A percentile compares a stretch with the other conserved stretches of the same genome.
These are phyloP conservation scores for Colletotrichum costaricense DNA, from an alignment of 2,329 filamentous ascomycete genomes.

Conservation along the genomic window DNA sequence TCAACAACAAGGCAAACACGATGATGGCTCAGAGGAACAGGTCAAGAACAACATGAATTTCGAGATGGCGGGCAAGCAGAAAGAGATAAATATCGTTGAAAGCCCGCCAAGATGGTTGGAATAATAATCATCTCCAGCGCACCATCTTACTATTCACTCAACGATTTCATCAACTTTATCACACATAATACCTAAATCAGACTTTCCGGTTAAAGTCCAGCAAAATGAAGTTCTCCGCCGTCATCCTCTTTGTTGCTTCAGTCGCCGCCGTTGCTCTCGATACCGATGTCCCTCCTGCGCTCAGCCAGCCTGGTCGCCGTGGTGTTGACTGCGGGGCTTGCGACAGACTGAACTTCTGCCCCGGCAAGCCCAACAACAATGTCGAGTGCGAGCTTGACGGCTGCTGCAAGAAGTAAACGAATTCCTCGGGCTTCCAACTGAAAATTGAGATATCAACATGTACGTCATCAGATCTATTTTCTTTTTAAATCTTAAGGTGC, in stretches of 20 bases:
- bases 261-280: slow-evolving; percentile 26
- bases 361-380: slow-evolving; percentile 27
- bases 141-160: background rate
- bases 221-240: slow-evolving; percentile 27
- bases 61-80: background rate
- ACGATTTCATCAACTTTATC: background rate
- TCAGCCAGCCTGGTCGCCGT: slow-evolving; percentile 26
- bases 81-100: background rate
- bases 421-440: no score
- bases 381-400: slow-evolving; percentile 26
- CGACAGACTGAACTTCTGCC: slow-evolving; percentile 23
- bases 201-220: slow-evolving; percentile 18
- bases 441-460: no score
- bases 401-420: slow-evolving; percentile 16
- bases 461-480: no score
- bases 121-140: background rate
- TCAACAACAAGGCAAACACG: background rate
- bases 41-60: background rate
- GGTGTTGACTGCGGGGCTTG: slow-evolving; percentile 26
- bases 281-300: slow-evolving; percentile 13
- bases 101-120: no score
- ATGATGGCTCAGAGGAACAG: background rate
- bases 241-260: slow-evolving; percentile 23
- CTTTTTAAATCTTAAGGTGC: no score
- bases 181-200: background rate